These are phyloP conservation scores for Acanthamoeba lugdunensis DNA, from an alignment of 208 protist genomes.

Conservation along the genomic window DNA sequence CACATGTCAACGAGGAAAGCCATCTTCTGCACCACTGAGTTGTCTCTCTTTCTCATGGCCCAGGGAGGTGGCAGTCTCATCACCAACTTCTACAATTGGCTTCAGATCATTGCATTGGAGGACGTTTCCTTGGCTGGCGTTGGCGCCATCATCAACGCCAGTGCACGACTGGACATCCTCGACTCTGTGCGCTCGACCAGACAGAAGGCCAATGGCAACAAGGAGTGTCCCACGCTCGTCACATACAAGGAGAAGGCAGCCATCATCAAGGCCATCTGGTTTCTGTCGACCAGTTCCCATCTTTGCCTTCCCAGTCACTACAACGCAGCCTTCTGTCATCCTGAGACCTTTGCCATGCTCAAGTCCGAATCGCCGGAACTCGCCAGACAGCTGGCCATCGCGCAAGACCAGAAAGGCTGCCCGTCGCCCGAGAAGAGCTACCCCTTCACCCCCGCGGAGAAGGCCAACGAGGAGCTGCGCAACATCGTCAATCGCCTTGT, in stretches of 20 bases:
- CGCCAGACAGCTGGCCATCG: neutral
- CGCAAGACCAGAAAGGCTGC: neutral
- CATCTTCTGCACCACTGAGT: neutral
- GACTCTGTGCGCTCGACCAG: no score
- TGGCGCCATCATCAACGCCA: neutral
- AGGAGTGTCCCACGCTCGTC: neutral
- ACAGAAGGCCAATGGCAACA: no score
- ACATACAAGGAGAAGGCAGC: neutral
- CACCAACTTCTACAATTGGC: no score
- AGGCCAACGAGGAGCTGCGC: neutral
- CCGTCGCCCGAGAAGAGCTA: neutral
- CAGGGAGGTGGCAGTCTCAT: no score
- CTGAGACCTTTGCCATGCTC: neutral
- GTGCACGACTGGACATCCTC: no score
- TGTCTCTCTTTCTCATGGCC: no score
- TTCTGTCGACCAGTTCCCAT: neutral
- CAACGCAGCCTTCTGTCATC: neutral
- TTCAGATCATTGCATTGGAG: no score
- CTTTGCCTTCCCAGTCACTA: neutral
- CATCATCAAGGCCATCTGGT: neutral
- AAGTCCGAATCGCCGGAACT: neutral
- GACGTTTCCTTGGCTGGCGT: neutral
- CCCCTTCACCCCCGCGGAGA: neutral
- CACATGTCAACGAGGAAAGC: neutral
- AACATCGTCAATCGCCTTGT: conserved; percentile 4